Evolutionary conservation across 2,329 filamentous ascomycete genomes (phyloP).

Genomic region (Ceratocystis harringtonii): DNA sequence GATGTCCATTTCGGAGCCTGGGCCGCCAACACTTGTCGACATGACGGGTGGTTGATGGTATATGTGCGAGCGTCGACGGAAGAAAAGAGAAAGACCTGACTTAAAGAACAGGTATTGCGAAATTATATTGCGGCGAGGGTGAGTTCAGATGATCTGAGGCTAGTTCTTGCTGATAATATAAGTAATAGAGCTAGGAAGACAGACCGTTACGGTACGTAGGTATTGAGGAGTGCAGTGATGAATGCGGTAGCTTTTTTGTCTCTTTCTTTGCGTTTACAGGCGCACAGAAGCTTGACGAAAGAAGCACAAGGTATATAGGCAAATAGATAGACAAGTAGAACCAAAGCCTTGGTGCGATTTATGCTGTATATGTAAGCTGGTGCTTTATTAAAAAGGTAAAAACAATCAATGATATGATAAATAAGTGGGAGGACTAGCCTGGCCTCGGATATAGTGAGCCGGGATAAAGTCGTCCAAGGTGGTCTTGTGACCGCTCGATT

Average conservation of each 20-base stretch:
- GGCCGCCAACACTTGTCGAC: slow-evolving; percentile 5
- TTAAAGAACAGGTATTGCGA: background rate
- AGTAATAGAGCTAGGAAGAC: too few species aligned
- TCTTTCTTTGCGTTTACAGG: too few species aligned
- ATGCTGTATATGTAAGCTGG: background rate
- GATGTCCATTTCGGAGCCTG: slow-evolving; percentile 47
- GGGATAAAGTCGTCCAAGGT: slow-evolving; percentile 16
- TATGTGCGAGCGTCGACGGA: background rate
- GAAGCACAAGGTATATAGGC: background rate
- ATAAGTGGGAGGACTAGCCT: background rate
- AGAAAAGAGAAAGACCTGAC: background rate
- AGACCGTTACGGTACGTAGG: too few species aligned
- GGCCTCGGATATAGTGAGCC: slow-evolving; percentile 17
- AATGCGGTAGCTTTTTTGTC: too few species aligned
- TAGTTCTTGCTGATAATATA: too few species aligned
- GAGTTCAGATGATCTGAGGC: too few species aligned
- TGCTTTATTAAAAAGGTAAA: background rate
- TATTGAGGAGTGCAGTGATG: too few species aligned
- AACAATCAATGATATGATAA: background rate
- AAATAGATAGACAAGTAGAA: background rate
- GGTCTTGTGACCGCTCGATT: slow-evolving; percentile 11
- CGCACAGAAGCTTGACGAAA: background rate
- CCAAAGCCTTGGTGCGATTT: background rate
- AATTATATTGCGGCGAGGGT: too few species aligned
- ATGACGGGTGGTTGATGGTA: slow-evolving; percentile 11